These are phyloP conservation scores for Bassia scoparia DNA, from an alignment of 148 eudicot species.

Conservation along the genomic window DNA sequence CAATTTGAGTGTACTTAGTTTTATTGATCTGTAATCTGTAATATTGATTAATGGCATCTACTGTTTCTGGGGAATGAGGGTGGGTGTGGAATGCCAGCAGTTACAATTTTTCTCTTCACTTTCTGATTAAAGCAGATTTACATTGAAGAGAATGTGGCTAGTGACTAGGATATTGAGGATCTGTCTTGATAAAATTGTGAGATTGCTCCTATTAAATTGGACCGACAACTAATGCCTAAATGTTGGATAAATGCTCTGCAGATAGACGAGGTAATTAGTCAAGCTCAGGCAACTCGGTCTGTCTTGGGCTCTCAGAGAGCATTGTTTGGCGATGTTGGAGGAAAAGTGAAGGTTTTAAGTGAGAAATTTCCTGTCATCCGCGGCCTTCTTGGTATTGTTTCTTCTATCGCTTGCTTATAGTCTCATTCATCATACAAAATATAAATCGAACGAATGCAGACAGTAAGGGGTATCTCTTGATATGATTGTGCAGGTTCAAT, in stretches of 20 bases:
- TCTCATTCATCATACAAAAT: not conserved
- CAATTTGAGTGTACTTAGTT: not conserved
- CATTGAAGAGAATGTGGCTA: not conserved
- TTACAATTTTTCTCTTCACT: not conserved
- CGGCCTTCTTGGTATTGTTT: slow-evolving; percentile 68
- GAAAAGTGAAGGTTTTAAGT: slow-evolving; percentile 78
- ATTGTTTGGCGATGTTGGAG: slow-evolving; percentile 82
- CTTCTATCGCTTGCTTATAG: not conserved
- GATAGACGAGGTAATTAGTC: slow-evolving; percentile 93
- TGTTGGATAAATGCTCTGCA: slow-evolving; percentile 25
- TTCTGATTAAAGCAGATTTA: not conserved
- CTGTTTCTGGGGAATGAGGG: not conserved
- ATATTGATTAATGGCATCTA: not conserved
- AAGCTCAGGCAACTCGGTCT: slow-evolving; percentile 87
- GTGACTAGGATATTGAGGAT: not conserved
- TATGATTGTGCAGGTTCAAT: slow-evolving; percentile 58
- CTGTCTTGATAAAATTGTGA: not conserved
- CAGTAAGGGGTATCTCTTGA: not conserved
- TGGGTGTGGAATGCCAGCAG: not conserved
- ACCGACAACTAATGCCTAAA: not conserved
- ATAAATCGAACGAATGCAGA: not conserved
- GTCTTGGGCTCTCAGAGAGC: slow-evolving; percentile 85
- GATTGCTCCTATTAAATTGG: too few relatives aligned
- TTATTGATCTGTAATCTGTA: not conserved
- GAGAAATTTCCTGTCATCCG: slow-evolving; percentile 93